These are phyloP conservation scores for Emericellopsis atlantica DNA, from an alignment of 2,329 filamentous ascomycete genomes.

Conservation along the genomic window DNA sequence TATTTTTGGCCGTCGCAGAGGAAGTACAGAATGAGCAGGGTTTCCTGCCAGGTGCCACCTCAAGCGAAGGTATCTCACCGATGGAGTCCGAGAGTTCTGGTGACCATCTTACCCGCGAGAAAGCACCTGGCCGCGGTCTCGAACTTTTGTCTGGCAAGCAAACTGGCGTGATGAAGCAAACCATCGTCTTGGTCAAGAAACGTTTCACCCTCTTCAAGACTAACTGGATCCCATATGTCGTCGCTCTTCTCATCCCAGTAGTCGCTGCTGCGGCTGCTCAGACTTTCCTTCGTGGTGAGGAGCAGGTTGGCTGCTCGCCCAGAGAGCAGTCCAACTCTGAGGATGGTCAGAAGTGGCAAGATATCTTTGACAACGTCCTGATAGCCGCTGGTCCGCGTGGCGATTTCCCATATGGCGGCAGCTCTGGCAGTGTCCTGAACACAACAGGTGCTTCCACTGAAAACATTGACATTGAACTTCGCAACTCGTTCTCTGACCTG, in stretches of 20 bases:
- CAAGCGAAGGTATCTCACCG: too few species aligned
- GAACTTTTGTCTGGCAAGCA: conserved; percentile 38
- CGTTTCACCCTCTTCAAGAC: conserved; percentile 46
- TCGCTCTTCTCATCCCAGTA: conserved; percentile 63
- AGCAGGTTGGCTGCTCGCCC: conserved; percentile 30
- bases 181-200: conserved; percentile 51
- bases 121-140: neutral
- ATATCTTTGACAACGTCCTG: conserved; percentile 7
- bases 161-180: conserved; percentile 46
- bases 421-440: neutral
- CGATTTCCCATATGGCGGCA: neutral
- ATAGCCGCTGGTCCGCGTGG: conserved; percentile 8
- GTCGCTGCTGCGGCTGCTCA: conserved; percentile 63
- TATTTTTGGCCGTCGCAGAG: conserved; percentile 54
- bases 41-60: neutral
- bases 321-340: conserved; percentile 4
- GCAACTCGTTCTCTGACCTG: conserved; percentile 49
- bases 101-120: too few species aligned
- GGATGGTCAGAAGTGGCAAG: conserved; percentile 6
- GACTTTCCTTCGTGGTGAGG: conserved; percentile 51
- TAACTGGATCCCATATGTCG: conserved; percentile 51
- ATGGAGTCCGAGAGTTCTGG: neutral
- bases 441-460: neutral
- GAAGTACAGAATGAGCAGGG: conserved; percentile 16
- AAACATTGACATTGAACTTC: conserved; percentile 6